phyloP scores from a whole-genome alignment of 352 stramenopile genomes.

The Thalassiosira pacifica region DNA sequence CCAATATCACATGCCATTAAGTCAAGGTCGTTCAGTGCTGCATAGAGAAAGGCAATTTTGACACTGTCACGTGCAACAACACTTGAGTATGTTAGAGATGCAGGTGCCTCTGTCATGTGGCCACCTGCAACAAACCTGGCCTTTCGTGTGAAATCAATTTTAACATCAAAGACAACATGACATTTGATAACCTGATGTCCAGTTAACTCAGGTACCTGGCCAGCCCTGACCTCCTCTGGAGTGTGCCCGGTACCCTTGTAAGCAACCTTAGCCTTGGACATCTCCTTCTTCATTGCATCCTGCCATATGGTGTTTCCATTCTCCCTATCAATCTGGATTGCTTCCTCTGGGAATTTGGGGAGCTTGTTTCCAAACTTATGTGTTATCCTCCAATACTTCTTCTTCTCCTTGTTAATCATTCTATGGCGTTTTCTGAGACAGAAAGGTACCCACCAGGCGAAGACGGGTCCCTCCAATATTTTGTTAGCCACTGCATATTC shows the following conservation, averaged over 20 bases:
- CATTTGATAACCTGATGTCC: constrained; percentile 55
- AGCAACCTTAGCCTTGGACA: constrained; percentile 19
- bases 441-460: constrained; percentile 53
- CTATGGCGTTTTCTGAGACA: constrained; percentile 27
- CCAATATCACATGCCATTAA: constrained; percentile 61
- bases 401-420: constrained; percentile 44
- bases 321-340: constrained; percentile 28
- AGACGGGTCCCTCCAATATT: constrained; percentile 42
- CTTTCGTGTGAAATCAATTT: too few relatives aligned
- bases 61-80: constrained; percentile 69
- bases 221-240: too few relatives aligned
- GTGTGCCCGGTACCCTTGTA: too few relatives aligned
- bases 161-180: too few relatives aligned
- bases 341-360: constrained; percentile 32
- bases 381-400: constrained; percentile 36
- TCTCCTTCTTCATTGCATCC: constrained; percentile 26
- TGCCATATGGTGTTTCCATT: constrained; percentile 2
- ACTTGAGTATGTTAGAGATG: constrained; percentile 56
- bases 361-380: constrained; percentile 59
- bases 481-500: constrained; percentile 43
- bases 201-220: background rate
- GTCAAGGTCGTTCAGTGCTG: constrained; percentile 72
- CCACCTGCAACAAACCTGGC: too few relatives aligned
- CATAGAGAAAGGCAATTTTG: constrained; percentile 61
- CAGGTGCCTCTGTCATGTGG: constrained; percentile 54